These are phyloP conservation scores for Candida frijolesensis DNA, from an alignment of 1,139 yeast species.

Conservation along the genomic window DNA sequence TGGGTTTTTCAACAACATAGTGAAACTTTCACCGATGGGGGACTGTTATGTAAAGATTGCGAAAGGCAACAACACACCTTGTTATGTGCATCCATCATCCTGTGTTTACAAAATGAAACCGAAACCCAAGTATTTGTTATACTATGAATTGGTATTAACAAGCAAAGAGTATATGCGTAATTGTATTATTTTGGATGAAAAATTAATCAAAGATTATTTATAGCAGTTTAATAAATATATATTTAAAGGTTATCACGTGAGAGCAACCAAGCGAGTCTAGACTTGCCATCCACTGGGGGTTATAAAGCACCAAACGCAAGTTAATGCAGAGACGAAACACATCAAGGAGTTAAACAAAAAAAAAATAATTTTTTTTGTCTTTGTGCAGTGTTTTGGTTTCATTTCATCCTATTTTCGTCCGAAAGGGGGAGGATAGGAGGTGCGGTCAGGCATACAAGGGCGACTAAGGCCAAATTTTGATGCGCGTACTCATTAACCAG, in stretches of 20 bases:
- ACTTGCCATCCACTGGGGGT: too few species aligned
- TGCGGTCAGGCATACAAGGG: background rate
- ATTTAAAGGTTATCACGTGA: too few species aligned
- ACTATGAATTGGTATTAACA: constrained; percentile 85
- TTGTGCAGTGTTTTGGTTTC: too few species aligned
- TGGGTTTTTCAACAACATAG: constrained; percentile 84
- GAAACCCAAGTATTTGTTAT: constrained; percentile 70
- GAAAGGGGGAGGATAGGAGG: too few species aligned
- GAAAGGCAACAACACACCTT: constrained; percentile 37
- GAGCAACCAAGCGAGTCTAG: too few species aligned
- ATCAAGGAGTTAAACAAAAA: too few species aligned
- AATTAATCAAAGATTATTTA: constrained; percentile 10
- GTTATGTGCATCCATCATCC: constrained; percentile 84
- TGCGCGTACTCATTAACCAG: background rate
- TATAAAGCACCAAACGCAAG: too few species aligned
- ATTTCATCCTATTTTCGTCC: too few species aligned
- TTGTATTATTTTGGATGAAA: constrained; percentile 68
- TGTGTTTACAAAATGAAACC: constrained; percentile 61
- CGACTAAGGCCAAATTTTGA: background rate
- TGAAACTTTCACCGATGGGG: constrained; percentile 69
- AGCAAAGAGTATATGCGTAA: constrained; percentile 89
- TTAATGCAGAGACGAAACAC: too few species aligned
- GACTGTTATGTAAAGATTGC: constrained; percentile 67
- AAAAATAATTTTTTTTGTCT: too few species aligned
- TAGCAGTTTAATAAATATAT: background rate